Evolutionary conservation across 148 eudicot species (phyloP), one percentile per base, ranked within the genome.

Genomic region (Linanthus parryae): DNA sequence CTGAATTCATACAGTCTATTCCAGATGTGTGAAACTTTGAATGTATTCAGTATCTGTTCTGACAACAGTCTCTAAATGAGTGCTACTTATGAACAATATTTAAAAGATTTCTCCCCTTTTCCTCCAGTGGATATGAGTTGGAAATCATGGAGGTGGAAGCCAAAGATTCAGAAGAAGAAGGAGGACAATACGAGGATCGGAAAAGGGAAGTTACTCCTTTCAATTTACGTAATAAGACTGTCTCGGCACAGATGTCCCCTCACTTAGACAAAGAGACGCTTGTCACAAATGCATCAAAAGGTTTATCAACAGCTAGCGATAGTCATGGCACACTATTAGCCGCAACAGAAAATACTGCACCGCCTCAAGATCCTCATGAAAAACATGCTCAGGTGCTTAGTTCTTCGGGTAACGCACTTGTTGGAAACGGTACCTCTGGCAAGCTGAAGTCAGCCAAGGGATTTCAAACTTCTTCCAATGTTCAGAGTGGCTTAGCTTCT

Each of bases 121-220:
- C 24, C 16, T 24, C 22, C 79, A 92, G 99, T 80, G 77, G 80
- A 45, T 75, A 71, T 72, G 99, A 92, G 52, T 57, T 84, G 73
- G 95, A 88, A 62, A 52, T 66, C 73, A 64, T 79, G 85, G 84
- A 73, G 45, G 75, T 78, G 48, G 85, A 84, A 72, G 96, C 82
- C 19, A 75, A 84, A 73, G 98, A 92, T 76, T 87, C 96, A 38
- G 96, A 87, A 59, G 98, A 81, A 8, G 92, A 84, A 64, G 55
- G 41, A 38, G 62, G 58, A 27, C 74, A 61, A 69, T 68, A 56
- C 18, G 55, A 51, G 11, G 73, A 41, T 9, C 68, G 54, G 34
- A 70, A 50, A 56, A 28, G 14, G 16, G 51, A 40, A 30, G 54
- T 36, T 8, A 61, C 63, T 54, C 73, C 82, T 69, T 57, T 18